These are phyloP conservation scores for Crataegus laevigata DNA, from an alignment of 306 rosid species.

Conservation along the genomic window DNA sequence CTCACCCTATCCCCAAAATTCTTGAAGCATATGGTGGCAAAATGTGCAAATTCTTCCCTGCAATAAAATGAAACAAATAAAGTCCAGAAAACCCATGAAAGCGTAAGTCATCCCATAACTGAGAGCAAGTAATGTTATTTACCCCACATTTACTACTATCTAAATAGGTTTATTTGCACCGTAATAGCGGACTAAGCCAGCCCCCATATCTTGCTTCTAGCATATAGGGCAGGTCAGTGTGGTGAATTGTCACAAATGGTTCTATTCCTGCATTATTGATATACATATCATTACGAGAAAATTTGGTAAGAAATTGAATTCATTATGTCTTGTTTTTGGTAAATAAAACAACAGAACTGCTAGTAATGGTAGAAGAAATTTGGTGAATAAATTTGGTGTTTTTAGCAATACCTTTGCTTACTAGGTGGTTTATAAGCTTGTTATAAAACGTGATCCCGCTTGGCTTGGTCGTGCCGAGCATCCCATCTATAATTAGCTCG, in stretches of 20 bases:
- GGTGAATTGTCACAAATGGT: slow-evolving; percentile 44
- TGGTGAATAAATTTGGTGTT: too few species aligned
- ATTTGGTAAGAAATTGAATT: too few species aligned
- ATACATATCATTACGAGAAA: neutral
- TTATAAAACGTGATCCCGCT: slow-evolving; percentile 45
- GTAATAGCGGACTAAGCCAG: slow-evolving; percentile 40
- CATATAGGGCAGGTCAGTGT: slow-evolving; percentile 39
- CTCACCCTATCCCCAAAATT: slow-evolving; percentile 52
- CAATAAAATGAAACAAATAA: neutral
- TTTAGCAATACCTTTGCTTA: slow-evolving; percentile 35
- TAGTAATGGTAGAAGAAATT: too few species aligned
- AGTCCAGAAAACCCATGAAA: too few species aligned
- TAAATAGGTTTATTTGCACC: slow-evolving; percentile 7
- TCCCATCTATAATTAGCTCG: slow-evolving; percentile 36
- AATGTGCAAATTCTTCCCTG: slow-evolving; percentile 44
- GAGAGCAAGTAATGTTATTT: too few species aligned
- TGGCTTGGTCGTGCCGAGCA: slow-evolving; percentile 42
- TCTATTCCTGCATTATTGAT: slow-evolving; percentile 26
- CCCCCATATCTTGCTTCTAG: slow-evolving; percentile 31
- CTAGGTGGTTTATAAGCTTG: slow-evolving; percentile 48
- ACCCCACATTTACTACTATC: too few species aligned
- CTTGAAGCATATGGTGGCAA: slow-evolving; percentile 39
- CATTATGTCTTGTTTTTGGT: too few species aligned
- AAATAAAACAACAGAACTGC: too few species aligned
- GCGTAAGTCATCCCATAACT: too few species aligned